phyloP scores from a whole-genome alignment of 768 basidiomycete genomes.

The Asterophora lycoperdoides region DNA sequence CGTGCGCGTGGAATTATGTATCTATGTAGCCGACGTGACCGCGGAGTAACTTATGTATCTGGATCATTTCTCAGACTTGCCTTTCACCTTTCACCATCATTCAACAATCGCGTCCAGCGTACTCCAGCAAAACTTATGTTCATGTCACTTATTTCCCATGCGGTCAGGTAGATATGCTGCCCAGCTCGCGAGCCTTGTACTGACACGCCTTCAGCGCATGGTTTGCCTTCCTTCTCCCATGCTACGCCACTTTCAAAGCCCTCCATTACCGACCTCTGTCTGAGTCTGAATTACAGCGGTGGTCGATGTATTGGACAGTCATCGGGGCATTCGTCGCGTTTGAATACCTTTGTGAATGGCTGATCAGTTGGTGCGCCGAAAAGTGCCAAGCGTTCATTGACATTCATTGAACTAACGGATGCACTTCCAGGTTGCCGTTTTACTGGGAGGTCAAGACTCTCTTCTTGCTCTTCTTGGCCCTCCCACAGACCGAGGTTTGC shows the following conservation, averaged over 20 bases:
- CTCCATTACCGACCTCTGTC: slow-evolving; percentile 47
- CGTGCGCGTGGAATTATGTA: background rate
- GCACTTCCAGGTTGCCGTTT: slow-evolving; percentile 57
- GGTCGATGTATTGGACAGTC: slow-evolving; percentile 63
- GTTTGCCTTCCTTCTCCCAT: slow-evolving; percentile 66
- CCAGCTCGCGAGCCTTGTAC: background rate
- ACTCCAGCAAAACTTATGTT: background rate
- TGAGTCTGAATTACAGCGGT: slow-evolving; percentile 52
- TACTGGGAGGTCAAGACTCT: slow-evolving; percentile 73
- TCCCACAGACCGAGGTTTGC: slow-evolving; percentile 66
- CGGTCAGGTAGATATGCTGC: background rate
- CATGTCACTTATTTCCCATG: slow-evolving; percentile 1
- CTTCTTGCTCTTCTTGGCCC: slow-evolving; percentile 61
- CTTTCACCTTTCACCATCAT: background rate
- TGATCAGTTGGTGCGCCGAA: slow-evolving; percentile 56
- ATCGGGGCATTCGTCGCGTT: slow-evolving; percentile 56
- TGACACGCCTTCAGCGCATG: slow-evolving; percentile 45
- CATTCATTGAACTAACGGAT: background rate
- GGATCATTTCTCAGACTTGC: background rate
- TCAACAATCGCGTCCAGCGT: slow-evolving; percentile 11
- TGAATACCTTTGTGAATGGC: slow-evolving; percentile 59
- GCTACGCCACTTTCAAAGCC: slow-evolving; percentile 65
- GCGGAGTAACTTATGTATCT: background rate
- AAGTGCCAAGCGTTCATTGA: slow-evolving; percentile 3
- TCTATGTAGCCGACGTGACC: background rate